Evolutionary conservation across 2,329 filamentous ascomycete species (phyloP), one percentile per base, ranked within the genome.

Genomic region (Pseudodiploospora longispora): DNA sequence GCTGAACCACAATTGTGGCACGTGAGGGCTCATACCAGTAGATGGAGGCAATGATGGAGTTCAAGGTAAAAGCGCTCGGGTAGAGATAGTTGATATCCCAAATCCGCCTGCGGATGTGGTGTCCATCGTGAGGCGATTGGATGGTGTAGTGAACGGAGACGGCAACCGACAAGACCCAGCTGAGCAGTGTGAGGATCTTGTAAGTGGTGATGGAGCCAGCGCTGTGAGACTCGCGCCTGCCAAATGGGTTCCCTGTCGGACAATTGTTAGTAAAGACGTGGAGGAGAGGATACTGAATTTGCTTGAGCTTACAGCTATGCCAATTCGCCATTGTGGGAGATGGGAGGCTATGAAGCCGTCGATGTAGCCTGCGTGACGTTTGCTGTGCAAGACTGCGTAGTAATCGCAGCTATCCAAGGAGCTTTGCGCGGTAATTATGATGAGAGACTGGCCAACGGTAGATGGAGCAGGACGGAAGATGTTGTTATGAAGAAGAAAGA

Each of bases 91-190:
- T 89, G 65, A 87, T 82, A 44, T 78, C 78, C 82, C 83, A 91
- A 60, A 95, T 86, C 47, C 76, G 82, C 50, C 75, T 73, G 48
- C 76, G 73, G 50, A 74, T 66, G 52, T 67, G 67, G 56, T 70
- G 63, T 52, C 79, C 80, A 65, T 87, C 82, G 42, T 75, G 66
- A 1, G 86, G 85, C 10, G 68, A 64, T 52, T 81, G 66, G 62
- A 83, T 65, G 40, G 78, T 78, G 64, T 93, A 94, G 70, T 87
- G 88, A 60, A 93, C 69, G 46, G 82, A 80, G 41, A 82, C 74
- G 54, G 87, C 63, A 43, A 93, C 69, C 34, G 87, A 77, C 37
- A 94, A 66, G 29, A 87, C 65, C 83, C 87, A 95, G 32, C 82
- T 82, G 41, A 88, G 49, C 36, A 82, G 74, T 4, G 86, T 87